phyloP scores from a whole-genome alignment of 306 rosid species.

The Senna tora region DNA sequence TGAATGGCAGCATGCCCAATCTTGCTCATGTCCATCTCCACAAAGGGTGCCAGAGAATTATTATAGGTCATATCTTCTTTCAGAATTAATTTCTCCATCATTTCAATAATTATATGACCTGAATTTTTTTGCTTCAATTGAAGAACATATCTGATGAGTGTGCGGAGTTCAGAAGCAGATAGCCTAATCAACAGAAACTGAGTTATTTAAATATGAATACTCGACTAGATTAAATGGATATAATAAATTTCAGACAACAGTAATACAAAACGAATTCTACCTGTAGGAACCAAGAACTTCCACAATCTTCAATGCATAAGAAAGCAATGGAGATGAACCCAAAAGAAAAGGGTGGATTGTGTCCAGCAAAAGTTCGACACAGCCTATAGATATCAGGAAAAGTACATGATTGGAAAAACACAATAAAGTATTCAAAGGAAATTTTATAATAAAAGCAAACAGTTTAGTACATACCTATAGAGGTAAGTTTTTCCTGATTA shows the following conservation, averaged over 20 bases:
- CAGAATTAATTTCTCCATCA: slow-evolving; percentile 88
- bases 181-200: slow-evolving; percentile 66
- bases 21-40: slow-evolving; percentile 96
- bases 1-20: slow-evolving; percentile 94
- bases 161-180: slow-evolving; percentile 81
- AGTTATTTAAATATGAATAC: slow-evolving; percentile 30
- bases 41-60: slow-evolving; percentile 87
- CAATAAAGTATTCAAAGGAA: slow-evolving; percentile 33
- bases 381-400: slow-evolving; percentile 57
- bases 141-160: slow-evolving; percentile 74
- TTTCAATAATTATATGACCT: slow-evolving; percentile 76
- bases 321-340: slow-evolving; percentile 85
- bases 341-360: slow-evolving; percentile 85
- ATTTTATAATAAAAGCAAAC: slow-evolving; percentile 28
- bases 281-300: slow-evolving; percentile 97
- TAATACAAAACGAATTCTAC: slow-evolving; percentile 50
- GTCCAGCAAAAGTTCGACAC: slow-evolving; percentile 92
- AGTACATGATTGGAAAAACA: slow-evolving; percentile 23
- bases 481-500: slow-evolving; percentile 90
- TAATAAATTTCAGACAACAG: slow-evolving; percentile 30
- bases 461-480: slow-evolving; percentile 67
- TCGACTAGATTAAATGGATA: slow-evolving; percentile 28
- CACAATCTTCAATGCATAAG: slow-evolving; percentile 82
- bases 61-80: slow-evolving; percentile 80
- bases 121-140: slow-evolving; percentile 83